phyloP scores from a whole-genome alignment of 2,329 filamentous ascomycete species.

The Neopestalotiopsis sp. region DNA sequence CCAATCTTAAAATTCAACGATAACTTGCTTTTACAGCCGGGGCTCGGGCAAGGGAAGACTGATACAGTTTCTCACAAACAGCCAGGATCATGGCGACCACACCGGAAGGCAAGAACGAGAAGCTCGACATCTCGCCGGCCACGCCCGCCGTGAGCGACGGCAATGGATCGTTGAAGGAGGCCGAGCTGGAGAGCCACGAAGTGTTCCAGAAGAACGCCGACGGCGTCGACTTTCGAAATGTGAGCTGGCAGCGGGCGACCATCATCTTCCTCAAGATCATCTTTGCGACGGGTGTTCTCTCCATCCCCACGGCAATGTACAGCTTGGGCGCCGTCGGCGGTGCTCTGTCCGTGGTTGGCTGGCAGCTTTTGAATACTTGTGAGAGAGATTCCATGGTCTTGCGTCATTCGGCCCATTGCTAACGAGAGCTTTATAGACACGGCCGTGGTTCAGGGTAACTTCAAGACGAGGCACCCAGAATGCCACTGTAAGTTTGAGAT shows the following conservation, averaged over 20 bases:
- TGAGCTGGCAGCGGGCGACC: conserved; percentile 55
- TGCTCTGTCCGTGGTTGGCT: conserved; percentile 30
- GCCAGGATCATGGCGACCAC: background rate
- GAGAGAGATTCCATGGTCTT: background rate
- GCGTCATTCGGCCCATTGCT: background rate
- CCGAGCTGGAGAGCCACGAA: conserved; percentile 38
- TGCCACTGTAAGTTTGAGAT: conserved; percentile 35
- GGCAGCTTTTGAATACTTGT: conserved; percentile 32
- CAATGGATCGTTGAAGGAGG: conserved; percentile 19
- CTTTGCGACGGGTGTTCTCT: conserved; percentile 32
- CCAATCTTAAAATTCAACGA: background rate
- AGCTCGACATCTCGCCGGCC: conserved; percentile 16
- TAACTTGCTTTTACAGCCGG: background rate
- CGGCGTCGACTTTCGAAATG: conserved; percentile 57
- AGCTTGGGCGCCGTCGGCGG: conserved; percentile 30
- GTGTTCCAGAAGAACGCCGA: conserved; percentile 53
- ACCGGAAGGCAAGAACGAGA: conserved; percentile 15
- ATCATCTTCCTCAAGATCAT: conserved; percentile 57
- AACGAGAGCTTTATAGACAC: conserved; percentile 31
- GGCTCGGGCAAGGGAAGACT: background rate
- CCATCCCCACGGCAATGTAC: conserved; percentile 32
- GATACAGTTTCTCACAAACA: background rate
- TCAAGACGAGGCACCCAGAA: conserved; percentile 41
- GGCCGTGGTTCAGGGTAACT: conserved; percentile 44
- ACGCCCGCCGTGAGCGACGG: conserved; percentile 1